Evolutionary conservation across 495 filamentous ascomycete species (phyloP).

Genomic region (Evernia prunastri): DNA sequence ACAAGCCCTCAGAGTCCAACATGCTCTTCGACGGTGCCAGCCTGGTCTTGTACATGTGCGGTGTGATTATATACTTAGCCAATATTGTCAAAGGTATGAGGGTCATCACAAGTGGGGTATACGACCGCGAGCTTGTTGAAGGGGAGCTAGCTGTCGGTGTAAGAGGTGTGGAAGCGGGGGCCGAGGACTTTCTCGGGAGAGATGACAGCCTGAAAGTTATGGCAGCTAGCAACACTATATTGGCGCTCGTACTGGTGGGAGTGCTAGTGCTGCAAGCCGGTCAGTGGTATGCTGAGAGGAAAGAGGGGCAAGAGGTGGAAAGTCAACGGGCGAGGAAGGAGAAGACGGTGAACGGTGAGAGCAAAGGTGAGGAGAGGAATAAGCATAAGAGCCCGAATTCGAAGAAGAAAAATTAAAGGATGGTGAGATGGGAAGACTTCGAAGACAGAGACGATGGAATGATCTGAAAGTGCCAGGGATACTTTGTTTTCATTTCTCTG

Average conservation of each 20-base stretch:
- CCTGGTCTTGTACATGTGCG: slow-evolving; percentile 85
- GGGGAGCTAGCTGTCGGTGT: slow-evolving; percentile 37
- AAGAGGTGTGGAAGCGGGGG: slow-evolving; percentile 28
- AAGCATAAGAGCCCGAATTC: slow-evolving; percentile 24
- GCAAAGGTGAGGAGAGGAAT: slow-evolving; percentile 20
- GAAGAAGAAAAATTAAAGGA: slow-evolving; percentile 31
- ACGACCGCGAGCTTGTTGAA: slow-evolving; percentile 45
- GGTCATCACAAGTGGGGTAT: slow-evolving; percentile 55
- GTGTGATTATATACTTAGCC: slow-evolving; percentile 81
- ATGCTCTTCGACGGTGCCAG: slow-evolving; percentile 93
- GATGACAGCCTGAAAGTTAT: slow-evolving; percentile 87
- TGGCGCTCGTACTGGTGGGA: slow-evolving; percentile 84
- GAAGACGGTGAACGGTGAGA: slow-evolving; percentile 34
- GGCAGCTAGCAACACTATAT: slow-evolving; percentile 91
- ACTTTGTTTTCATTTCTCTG: neutral
- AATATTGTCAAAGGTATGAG: slow-evolving; percentile 93
- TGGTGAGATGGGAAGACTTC: neutral
- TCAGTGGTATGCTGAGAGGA: slow-evolving; percentile 96
- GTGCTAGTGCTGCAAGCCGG: slow-evolving; percentile 91
- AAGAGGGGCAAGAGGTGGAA: slow-evolving; percentile 76
- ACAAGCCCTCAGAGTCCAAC: slow-evolving; percentile 84
- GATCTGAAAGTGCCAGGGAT: neutral
- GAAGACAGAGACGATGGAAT: neutral
- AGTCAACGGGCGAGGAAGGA: slow-evolving; percentile 48
- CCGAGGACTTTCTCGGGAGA: slow-evolving; percentile 51